Evolutionary conservation across 345 rosid species (phyloP).

Genomic region (Noccaea caerulescens): DNA sequence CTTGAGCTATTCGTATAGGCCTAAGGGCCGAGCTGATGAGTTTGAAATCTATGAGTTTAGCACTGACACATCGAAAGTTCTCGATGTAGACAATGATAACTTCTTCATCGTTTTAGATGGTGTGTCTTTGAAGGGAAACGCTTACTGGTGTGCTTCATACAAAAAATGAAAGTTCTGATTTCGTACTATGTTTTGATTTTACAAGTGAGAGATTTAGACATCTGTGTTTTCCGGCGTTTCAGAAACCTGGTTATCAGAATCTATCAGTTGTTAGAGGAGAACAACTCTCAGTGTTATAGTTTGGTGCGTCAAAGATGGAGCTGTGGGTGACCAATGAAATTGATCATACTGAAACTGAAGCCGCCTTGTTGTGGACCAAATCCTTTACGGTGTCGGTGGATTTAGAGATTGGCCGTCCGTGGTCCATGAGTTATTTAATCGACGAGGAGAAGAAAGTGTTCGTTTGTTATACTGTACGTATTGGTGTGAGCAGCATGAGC

Average conservation of each 20-base stretch:
- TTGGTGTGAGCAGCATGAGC: neutral
- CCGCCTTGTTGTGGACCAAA: neutral
- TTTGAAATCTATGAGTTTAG: conserved; percentile 5
- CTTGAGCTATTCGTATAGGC: neutral
- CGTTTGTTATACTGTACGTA: neutral
- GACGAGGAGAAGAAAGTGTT: conserved; percentile 7
- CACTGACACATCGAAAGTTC: conserved; percentile 17
- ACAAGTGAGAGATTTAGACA: conserved; percentile 1
- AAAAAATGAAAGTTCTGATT: no score
- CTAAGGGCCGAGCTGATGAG: no score
- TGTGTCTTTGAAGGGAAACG: neutral
- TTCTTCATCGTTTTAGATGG: neutral
- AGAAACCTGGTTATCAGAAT: rapidly evolving
- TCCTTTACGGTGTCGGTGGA: neutral
- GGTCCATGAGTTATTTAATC: neutral
- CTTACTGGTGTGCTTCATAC: conserved; percentile 1
- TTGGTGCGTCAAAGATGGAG: neutral
- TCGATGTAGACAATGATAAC: neutral
- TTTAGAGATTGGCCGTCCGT: no score
- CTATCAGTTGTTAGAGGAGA: conserved; percentile 1
- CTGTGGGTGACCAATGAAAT: neutral
- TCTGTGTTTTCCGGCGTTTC: neutral
- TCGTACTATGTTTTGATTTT: conserved; percentile 19
- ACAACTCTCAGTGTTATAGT: neutral
- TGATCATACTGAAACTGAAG: neutral